A percentile compares a stretch with the other conserved stretches of the same genome.
Conservation (phyloP, 371 early-diverging fungal genomes). For the Actinomortierella ambigua region DNA sequence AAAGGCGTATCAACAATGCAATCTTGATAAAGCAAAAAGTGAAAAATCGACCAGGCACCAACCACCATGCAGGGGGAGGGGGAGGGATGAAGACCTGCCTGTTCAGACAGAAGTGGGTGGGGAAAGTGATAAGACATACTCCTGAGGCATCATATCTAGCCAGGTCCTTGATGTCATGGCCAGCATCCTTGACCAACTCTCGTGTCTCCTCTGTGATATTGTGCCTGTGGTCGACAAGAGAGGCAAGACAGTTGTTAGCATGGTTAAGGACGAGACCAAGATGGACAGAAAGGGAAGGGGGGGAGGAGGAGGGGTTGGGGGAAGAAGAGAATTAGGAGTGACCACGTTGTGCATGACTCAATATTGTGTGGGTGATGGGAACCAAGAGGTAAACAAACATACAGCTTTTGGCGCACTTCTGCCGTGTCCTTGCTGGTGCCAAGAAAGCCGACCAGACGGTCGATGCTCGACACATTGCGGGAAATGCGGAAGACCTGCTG, state of each 20-base stretch:
- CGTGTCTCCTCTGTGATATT: slow-evolving; percentile 82
- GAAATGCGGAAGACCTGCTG: slow-evolving; percentile 79
- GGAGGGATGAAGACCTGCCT: too few species aligned
- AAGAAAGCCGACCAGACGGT: slow-evolving; percentile 76
- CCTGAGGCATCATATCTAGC: slow-evolving; percentile 35
- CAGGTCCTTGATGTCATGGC: slow-evolving; percentile 73
- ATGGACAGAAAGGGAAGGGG: slow-evolving; percentile 5
- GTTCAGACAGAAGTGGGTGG: too few species aligned
- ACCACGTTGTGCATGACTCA: too few species aligned
- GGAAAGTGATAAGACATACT: too few species aligned
- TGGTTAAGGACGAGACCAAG: background rate
- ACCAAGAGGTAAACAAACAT: slow-evolving; percentile 30
- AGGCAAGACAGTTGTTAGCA: background rate
- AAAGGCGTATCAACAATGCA: too few species aligned
- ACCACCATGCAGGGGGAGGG: background rate
- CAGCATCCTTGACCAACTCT: slow-evolving; percentile 80
- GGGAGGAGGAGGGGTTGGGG: slow-evolving; percentile 2
- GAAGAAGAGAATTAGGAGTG: background rate
- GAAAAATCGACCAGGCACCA: background rate
- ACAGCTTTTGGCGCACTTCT: slow-evolving; percentile 78
- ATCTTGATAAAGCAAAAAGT: too few species aligned
- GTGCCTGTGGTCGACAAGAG: slow-evolving; percentile 60
- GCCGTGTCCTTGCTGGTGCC: slow-evolving; percentile 81
- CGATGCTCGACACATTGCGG: slow-evolving; percentile 81
- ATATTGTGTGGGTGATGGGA: background rate